Conservation (phyloP, 202 grass and related monocot genomes). For the Panicum hallii region DNA sequence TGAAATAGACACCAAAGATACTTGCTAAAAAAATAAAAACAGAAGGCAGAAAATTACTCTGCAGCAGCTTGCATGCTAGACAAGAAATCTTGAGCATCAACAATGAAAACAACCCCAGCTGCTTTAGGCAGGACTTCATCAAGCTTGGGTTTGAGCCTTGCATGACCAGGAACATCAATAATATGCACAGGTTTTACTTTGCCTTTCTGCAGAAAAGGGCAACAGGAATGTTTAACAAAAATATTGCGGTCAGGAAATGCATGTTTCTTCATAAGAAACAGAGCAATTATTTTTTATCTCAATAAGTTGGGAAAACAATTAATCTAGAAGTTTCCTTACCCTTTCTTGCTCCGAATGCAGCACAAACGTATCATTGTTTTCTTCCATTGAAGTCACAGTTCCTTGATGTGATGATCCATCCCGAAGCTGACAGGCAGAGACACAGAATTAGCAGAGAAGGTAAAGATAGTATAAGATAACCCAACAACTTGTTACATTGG, state of each 20-base stretch:
- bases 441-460: constrained; percentile 24
- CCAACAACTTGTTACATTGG: background rate
- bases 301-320: constrained; percentile 14
- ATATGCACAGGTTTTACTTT: constrained; percentile 77
- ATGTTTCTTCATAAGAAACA: background rate
- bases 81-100: constrained; percentile 92
- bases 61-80: constrained; percentile 80
- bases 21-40: background rate
- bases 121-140: constrained; percentile 84
- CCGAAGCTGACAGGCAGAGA: constrained; percentile 68
- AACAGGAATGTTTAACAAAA: constrained; percentile 34
- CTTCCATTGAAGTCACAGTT: constrained; percentile 97
- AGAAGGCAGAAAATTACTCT: constrained; percentile 67
- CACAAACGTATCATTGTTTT: constrained; percentile 85
- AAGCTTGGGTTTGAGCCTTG: constrained; percentile 87
- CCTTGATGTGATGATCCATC: constrained; percentile 92
- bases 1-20: constrained; percentile 11
- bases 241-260: constrained; percentile 3
- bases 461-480: constrained; percentile 8
- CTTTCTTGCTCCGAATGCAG: constrained; percentile 74
- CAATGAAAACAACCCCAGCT: constrained; percentile 80
- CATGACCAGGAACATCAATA: constrained; percentile 97
- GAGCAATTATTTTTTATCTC: background rate
- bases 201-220: constrained; percentile 55
- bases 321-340: constrained; percentile 51